Evolutionary conservation across 106 monocot genomes (phyloP).

Genomic region (Cymbidium sinense): DNA sequence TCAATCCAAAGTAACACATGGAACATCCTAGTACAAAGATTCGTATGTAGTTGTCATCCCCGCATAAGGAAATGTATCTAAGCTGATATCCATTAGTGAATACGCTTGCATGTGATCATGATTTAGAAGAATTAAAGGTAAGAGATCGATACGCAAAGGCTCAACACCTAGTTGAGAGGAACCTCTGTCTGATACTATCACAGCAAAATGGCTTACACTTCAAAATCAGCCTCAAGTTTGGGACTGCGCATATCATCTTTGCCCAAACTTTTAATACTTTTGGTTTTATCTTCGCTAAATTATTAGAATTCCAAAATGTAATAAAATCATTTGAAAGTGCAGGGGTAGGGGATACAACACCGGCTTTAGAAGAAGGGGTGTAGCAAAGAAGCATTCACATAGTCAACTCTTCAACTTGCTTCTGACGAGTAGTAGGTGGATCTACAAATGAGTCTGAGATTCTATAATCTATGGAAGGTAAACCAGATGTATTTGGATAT

Average conservation of each 20-base stretch:
- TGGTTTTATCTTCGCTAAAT: conserved; percentile 99
- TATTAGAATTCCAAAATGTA: conserved; percentile 97
- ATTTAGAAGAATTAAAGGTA: conserved; percentile 91
- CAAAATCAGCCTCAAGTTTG: conserved; percentile 86
- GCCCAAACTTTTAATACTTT: conserved; percentile 96
- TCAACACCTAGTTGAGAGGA: conserved; percentile 84
- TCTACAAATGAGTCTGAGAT: conserved; percentile 83
- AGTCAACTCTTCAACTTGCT: conserved; percentile 95
- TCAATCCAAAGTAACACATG: conserved; percentile 96
- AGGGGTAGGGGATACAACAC: conserved; percentile 67
- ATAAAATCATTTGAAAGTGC: conserved; percentile 86
- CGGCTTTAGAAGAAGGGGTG: conserved; percentile 95
- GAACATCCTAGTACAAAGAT: conserved; percentile 97
- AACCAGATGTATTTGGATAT: conserved; percentile 98
- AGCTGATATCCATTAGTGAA: conserved; percentile 98
- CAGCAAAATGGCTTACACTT: conserved; percentile 98
- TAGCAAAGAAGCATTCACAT: conserved; percentile 92
- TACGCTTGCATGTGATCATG: conserved; percentile 99
- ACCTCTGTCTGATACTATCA: conserved; percentile 88
- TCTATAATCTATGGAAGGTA: conserved; percentile 89
- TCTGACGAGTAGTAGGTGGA: conserved; percentile 68
- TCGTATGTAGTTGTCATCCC: conserved; percentile 98
- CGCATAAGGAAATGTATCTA: conserved; percentile 99
- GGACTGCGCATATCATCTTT: conserved; percentile 83
- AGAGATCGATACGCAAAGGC: conserved; percentile 79